Conservation (phyloP, 768 basidiomycete species). For the Lentinula raphanica region DNA sequence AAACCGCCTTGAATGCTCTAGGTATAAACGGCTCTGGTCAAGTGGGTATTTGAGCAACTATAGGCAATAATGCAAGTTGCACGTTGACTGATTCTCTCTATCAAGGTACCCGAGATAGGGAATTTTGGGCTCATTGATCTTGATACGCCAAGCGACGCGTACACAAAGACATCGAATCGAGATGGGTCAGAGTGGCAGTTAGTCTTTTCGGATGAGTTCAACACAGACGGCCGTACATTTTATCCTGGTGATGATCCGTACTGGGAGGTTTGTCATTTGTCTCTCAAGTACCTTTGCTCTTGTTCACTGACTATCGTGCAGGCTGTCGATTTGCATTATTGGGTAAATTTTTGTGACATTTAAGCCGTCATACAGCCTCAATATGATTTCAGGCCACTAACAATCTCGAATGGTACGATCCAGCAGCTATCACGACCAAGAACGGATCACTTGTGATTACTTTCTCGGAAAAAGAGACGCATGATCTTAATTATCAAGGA, state of each 20-base stretch:
- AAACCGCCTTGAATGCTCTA: slow-evolving; percentile 34
- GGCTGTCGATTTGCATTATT: slow-evolving; percentile 69
- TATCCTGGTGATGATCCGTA: slow-evolving; percentile 84
- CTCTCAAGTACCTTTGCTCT: slow-evolving; percentile 7
- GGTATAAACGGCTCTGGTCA: slow-evolving; percentile 71
- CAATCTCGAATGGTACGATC: slow-evolving; percentile 87
- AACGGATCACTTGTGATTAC: slow-evolving; percentile 71
- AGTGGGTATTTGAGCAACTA: slow-evolving; percentile 23
- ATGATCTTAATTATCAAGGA: slow-evolving; percentile 67
- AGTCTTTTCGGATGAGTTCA: slow-evolving; percentile 82
- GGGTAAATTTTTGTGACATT: slow-evolving; percentile 30
- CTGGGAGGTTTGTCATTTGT: slow-evolving; percentile 56
- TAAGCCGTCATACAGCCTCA: not conserved
- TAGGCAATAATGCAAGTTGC: slow-evolving; percentile 13
- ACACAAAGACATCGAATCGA: slow-evolving; percentile 47
- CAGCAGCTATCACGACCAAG: slow-evolving; percentile 63
- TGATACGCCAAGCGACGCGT: slow-evolving; percentile 53
- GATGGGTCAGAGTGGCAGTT: slow-evolving; percentile 54
- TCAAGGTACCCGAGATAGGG: slow-evolving; percentile 62
- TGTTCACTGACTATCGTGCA: slow-evolving; percentile 10
- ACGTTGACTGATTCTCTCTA: not conserved
- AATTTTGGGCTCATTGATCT: slow-evolving; percentile 55
- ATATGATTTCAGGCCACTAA: slow-evolving; percentile 49
- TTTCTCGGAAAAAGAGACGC: slow-evolving; percentile 51
- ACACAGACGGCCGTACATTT: slow-evolving; percentile 68